A percentile compares a stretch with the other conserved stretches of the same genome.
Conservation (phyloP, 1,284 basidiomycete species). For the Coniophora puteana region DNA sequence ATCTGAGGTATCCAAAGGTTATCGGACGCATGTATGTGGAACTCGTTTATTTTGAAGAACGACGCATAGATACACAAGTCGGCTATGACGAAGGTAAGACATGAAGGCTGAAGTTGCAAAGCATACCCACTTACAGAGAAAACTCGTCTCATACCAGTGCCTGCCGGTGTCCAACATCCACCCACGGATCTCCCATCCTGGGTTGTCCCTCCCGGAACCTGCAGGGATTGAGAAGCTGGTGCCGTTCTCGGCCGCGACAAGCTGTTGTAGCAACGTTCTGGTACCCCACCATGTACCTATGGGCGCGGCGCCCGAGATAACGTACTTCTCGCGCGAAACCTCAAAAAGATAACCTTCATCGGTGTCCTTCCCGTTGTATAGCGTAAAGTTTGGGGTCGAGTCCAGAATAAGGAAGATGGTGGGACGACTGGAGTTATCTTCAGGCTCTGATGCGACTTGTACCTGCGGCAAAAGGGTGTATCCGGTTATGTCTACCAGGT, state of each 20-base stretch:
- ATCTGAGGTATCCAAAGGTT: conserved; percentile 30
- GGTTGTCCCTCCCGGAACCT: conserved; percentile 30
- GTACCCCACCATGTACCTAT: conserved; percentile 37
- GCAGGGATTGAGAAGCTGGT: conserved; percentile 18
- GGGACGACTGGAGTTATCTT: conserved; percentile 2
- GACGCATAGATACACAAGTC: conserved; percentile 36
- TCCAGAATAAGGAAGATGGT: conserved; percentile 22
- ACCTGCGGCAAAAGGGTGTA: conserved; percentile 7
- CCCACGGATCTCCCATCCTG: conserved; percentile 35
- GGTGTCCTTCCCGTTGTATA: conserved; percentile 28
- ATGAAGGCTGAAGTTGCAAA: background rate
- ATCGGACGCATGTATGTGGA: conserved; percentile 35
- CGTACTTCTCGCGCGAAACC: conserved; percentile 21
- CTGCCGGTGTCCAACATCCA: conserved; percentile 38
- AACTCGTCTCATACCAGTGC: conserved; percentile 30
- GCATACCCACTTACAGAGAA: conserved; percentile 22
- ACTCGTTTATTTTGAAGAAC: conserved; percentile 35
- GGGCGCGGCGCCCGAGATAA: conserved; percentile 27
- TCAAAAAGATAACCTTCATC: conserved; percentile 31
- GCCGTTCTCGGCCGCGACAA: conserved; percentile 18
- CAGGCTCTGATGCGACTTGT: background rate
- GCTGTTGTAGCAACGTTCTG: conserved; percentile 34
- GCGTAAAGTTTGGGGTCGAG: conserved; percentile 17
- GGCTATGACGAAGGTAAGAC: conserved; percentile 15
- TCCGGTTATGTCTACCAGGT: conserved; percentile 18